Evolutionary conservation across 345 rosid species (phyloP), one percentile per base, ranked within the genome.

Genomic region (Eucalyptus shirleyi): DNA sequence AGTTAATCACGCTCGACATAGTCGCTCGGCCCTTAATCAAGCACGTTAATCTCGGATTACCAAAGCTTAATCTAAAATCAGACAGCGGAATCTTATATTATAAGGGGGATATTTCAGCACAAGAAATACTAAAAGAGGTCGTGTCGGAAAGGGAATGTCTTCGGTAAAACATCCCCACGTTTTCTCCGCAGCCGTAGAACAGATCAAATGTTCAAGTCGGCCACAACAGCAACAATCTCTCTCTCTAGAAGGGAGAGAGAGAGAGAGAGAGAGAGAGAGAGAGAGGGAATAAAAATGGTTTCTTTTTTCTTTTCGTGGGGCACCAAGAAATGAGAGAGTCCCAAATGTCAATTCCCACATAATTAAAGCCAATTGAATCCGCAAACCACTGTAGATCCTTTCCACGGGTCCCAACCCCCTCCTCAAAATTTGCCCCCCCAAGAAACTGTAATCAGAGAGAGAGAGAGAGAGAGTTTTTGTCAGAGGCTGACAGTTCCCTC

Each of bases 261-360:
- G 62, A 56, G 60, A 55, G 60, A 55, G 60, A 26, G 65, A 59
- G 65, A 59, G n/a, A 42, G 50, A 81, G 26, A 34, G 37, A 34
- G 37, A 42, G 86, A 53, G 26, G 21, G 59, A 53, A 53, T 53
- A 42, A 12, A 82, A 62, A 62, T 28, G 26, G 34, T 23, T 23
- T 21, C 23, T 87, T 9, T 85, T 47, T 37, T 72, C 83, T 11
- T 72, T 37, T 72, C 83, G 83, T 72, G 83, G 88, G 42, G 59
- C 24, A 34, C 80, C 72, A 24, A 90, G 49, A 77, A 82, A 8
- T 51, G 59, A 59, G 77, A 26, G 21, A 56, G 60, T 23, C 87
- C 90, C 81, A 26, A 86, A 87, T 87, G 91, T 89, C 90, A 90
- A 87, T 51, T 50, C 56, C 89, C n/a, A 83, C 81, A 87, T 91